Base-by-base conservation (phyloP, 352 stramenopile species). In the Globisporangium takayamanum region DNA sequence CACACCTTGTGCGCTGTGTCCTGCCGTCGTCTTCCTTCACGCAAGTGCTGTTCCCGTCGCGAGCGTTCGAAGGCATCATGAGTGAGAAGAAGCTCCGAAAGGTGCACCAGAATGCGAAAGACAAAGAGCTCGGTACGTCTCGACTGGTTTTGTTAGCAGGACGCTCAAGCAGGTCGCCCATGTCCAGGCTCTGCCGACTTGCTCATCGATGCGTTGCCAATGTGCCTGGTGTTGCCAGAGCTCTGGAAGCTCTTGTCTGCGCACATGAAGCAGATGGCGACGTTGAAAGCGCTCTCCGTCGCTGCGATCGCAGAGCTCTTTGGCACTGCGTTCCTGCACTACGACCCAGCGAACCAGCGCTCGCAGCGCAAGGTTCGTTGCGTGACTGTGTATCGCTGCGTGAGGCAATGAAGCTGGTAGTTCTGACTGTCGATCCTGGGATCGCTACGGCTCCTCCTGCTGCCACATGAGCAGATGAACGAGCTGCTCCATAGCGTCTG, bases 21-120 rank as follows among this genome's bases (percentile, higher is more conserved):
- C 41, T 46, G 11, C 41, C 12, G 22, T 36, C 16, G 14, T 51
- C 36, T 8, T 48, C 15, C 11, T 50, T 48, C 15, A n/a, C 6
- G 62, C 6, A 53, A 94, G 80, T 74, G 20, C 55, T 92, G 6
- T 94, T 92, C 33, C 78, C 81, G 30, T 39, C 68, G 2, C 82
- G 86, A 54, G 72, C 78, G 14, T 91, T 94, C 51, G 84, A 90
- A 73, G 84, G 80, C 3, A 92, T 92, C 50, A 84, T 94, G 70
- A 89, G 74, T 55, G 75, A 90, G 33, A 74, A 88, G 57, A 87
- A 88, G 39, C 72, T 94, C 20, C 75, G 82, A 41, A 92, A 92
- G 58, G 65, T 88, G 5, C 80, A 92, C 57, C 78, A 89, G 53
- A 73, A 74, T 41, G 76, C 70, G 36, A 89, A 89, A 57, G 73